phyloP scores from a whole-genome alignment of 306 rosid genomes.

The Rubus idaeus region DNA sequence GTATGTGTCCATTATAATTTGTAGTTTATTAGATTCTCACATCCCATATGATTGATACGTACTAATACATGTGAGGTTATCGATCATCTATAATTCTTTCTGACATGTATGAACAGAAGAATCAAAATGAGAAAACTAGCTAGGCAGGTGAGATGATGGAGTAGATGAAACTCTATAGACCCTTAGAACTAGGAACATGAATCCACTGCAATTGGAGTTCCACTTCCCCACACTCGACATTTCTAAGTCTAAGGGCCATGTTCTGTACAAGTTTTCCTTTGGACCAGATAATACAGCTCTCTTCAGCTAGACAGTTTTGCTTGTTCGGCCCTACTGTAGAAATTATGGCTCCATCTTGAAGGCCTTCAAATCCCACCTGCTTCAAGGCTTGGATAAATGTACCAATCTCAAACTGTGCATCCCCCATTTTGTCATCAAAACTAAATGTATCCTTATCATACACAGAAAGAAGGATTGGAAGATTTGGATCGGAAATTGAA shows the following conservation, averaged over 20 bases:
- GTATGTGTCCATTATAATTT: neutral
- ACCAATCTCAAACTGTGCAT: slow-evolving; percentile 63
- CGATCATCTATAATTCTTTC: neutral
- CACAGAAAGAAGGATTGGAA: slow-evolving; percentile 54
- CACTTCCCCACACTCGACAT: slow-evolving; percentile 80
- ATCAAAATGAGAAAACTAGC: neutral
- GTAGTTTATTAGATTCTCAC: slow-evolving; percentile 1
- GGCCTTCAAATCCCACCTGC: slow-evolving; percentile 7
- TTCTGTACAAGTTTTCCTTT: slow-evolving; percentile 55
- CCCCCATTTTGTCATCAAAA: slow-evolving; percentile 82
- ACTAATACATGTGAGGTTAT: neutral
- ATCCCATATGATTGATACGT: neutral
- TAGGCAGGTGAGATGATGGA: neutral
- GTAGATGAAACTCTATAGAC: slow-evolving; percentile 16
- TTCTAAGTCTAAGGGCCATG: slow-evolving; percentile 65
- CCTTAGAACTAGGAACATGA: slow-evolving; percentile 55
- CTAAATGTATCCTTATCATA: slow-evolving; percentile 68
- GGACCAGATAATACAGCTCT: slow-evolving; percentile 56
- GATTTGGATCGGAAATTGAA: slow-evolving; percentile 11
- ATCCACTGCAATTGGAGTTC: slow-evolving; percentile 67
- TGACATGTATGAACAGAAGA: neutral
- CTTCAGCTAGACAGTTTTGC: slow-evolving; percentile 70
- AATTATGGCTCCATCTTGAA: slow-evolving; percentile 51
- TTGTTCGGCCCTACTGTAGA: slow-evolving; percentile 45
- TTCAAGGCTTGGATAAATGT: slow-evolving; percentile 33